These are phyloP conservation scores for Glarea lozoyensis DNA, from an alignment of 495 filamentous ascomycete genomes.

Conservation along the genomic window DNA sequence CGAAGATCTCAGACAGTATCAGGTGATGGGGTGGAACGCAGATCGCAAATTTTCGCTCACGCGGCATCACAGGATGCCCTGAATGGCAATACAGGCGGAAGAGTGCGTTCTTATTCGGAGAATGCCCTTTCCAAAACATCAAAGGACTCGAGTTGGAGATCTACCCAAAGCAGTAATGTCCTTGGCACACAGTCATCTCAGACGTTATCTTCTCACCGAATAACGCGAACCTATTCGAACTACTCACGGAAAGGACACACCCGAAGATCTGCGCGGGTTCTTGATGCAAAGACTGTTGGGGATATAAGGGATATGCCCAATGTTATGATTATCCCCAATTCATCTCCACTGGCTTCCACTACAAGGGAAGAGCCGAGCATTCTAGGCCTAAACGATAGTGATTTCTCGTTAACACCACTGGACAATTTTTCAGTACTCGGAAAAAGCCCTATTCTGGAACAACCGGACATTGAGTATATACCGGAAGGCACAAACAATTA, in stretches of 20 bases:
- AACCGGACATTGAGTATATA: neutral
- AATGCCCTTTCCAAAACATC: constrained; percentile 7
- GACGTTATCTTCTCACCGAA: constrained; percentile 2
- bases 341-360: no score
- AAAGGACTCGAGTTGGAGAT: constrained; percentile 13
- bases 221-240: constrained; percentile 16
- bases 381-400: constrained; percentile 5
- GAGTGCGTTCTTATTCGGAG: constrained; percentile 9
- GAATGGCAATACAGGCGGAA: neutral
- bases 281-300: neutral
- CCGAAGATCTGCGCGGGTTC: constrained; percentile 3
- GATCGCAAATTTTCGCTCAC: constrained; percentile 1
- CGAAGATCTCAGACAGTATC: constrained; percentile 7
- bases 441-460: neutral
- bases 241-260: constrained; percentile 14
- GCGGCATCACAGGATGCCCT: neutral
- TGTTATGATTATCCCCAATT: no score
- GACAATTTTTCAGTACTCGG: neutral
- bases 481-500: neutral
- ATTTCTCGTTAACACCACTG: neutral
- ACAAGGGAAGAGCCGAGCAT: no score
- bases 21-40: neutral
- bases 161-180: constrained; percentile 9
- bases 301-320: no score
- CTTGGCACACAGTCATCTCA: constrained; percentile 3